Evolutionary conservation across 2,329 filamentous ascomycete genomes (phyloP), one percentile per base, ranked within the genome.

Genomic region (Ophiostoma australiae): DNA sequence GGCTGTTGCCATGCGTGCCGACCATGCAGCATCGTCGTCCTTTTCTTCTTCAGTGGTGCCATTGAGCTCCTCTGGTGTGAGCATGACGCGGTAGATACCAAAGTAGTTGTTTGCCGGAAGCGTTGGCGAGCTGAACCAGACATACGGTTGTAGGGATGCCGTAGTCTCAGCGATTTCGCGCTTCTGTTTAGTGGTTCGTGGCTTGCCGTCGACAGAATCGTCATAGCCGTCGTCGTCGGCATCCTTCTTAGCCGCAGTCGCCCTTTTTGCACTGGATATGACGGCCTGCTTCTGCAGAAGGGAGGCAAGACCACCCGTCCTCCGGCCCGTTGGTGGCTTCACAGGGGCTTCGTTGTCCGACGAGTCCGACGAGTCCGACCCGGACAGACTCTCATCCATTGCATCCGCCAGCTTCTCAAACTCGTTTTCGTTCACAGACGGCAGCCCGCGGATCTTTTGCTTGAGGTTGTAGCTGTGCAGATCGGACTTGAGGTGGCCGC

Each of bases 401-500:
- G 95, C 88, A 48, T 89, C 92, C 8, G 98, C 85, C 7, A 97
- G 84, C 78, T 90, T 92, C 78, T 95, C 92, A 75, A 99, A 99
- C 44, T 97, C 93, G 8, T 78, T 79, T 77, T 99, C 95, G 1
- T 88, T 87, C 1, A 97, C 90, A 0, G 91, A 81, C 11, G 85
- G 85, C 72, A 85, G 84, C 0, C 92, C 92, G 67, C 92, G 89
- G 71, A 97, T 82, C 82, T 92, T 97, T 78, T 94, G 91, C 80
- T 97, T 98, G 73, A 98, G 81, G 78, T 99, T 99, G 81, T 97
- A 99, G 74, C 90, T 87, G 79, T 99, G 95, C 68, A 96, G 84
- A 77, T 99, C 95, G 11, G 94, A 97, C 76, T 92, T 91, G 72
- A 92, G 89, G 80, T 99, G 95, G 72, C 88, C 86, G 73, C 92